phyloP scores from a whole-genome alignment of 345 rosid species.

The Dovyalis caffra region DNA sequence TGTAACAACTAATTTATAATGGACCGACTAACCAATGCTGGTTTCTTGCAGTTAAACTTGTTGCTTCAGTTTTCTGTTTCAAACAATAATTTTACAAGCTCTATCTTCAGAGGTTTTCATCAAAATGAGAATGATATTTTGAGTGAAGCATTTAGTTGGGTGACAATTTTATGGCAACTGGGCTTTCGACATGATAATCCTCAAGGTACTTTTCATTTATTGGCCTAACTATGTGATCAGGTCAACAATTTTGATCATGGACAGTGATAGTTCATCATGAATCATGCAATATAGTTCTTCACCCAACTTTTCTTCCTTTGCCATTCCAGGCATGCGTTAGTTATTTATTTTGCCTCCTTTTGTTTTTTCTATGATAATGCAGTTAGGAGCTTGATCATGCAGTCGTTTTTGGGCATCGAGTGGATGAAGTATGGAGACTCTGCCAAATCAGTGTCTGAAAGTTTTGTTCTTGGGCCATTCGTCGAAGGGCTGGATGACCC shows the following conservation, averaged over 20 bases:
- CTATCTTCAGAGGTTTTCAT: conserved; percentile 25
- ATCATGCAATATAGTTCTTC: too few species aligned
- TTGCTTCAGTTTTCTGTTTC: conserved; percentile 63
- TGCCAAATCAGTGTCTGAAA: conserved; percentile 62
- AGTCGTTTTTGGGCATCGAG: conserved; percentile 74
- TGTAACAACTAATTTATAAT: background rate
- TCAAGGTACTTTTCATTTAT: conserved; percentile 52
- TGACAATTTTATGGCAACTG: conserved; percentile 78
- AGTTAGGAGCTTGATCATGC: conserved; percentile 96
- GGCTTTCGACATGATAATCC: conserved; percentile 92
- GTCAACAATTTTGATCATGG: background rate
- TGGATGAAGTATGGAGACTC: conserved; percentile 60
- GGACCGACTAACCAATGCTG: conserved; percentile 20
- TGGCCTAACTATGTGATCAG: conserved; percentile 14
- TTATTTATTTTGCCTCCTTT: background rate
- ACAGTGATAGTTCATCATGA: background rate
- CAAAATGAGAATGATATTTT: conserved; percentile 36
- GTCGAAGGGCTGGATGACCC: conserved; percentile 86
- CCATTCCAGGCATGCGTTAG: background rate
- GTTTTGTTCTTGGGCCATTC: conserved; percentile 77
- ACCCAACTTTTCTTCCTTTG: too few species aligned
- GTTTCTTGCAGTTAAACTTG: conserved; percentile 56
- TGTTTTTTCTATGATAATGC: conserved; percentile 31
- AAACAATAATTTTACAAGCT: conserved; percentile 43
- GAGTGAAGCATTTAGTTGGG: conserved; percentile 62